Conservation (phyloP, 2,329 filamentous ascomycete species). For the Parafenestella ontariensis region DNA sequence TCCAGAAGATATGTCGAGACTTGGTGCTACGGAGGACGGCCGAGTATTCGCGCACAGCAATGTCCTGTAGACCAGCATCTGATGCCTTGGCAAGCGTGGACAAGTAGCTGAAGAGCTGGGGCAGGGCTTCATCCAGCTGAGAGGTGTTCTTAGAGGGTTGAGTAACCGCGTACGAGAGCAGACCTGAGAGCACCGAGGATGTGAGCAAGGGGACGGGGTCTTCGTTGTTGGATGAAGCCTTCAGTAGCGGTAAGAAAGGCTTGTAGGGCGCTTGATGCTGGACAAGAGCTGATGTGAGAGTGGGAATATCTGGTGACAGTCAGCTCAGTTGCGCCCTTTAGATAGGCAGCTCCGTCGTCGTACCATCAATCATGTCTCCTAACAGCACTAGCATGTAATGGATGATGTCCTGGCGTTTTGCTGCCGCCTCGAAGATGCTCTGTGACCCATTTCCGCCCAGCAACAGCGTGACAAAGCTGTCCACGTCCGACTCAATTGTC, state of each 20-base stretch:
- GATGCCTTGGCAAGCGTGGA: slow-evolving; percentile 82
- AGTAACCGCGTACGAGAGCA: slow-evolving; percentile 71
- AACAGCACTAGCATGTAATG: slow-evolving; percentile 94
- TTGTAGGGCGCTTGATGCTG: slow-evolving; percentile 73
- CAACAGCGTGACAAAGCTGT: slow-evolving; percentile 81
- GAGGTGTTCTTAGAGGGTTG: slow-evolving; percentile 65
- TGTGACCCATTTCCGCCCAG: slow-evolving; percentile 70
- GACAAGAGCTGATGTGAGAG: slow-evolving; percentile 77
- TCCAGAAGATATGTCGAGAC: slow-evolving; percentile 86
- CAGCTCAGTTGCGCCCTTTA: slow-evolving; percentile 12
- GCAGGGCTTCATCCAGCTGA: slow-evolving; percentile 77
- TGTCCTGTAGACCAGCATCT: slow-evolving; percentile 91
- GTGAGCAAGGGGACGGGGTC: slow-evolving; percentile 90
- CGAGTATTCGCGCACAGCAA: slow-evolving; percentile 91
- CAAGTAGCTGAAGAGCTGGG: slow-evolving; percentile 84
- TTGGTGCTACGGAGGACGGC: slow-evolving; percentile 77
- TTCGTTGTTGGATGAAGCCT: slow-evolving; percentile 81
- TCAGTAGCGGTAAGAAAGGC: slow-evolving; percentile 83
- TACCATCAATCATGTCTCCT: slow-evolving; percentile 86
- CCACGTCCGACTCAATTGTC: slow-evolving; percentile 78
- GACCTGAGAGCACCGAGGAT: slow-evolving; percentile 81
- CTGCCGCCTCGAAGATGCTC: slow-evolving; percentile 81
- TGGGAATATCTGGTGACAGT: slow-evolving; percentile 71
- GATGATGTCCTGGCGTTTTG: slow-evolving; percentile 86
- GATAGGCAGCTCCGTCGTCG: neutral